These are phyloP conservation scores for Betula pendula DNA, from an alignment of 306 rosid genomes.

Conservation along the genomic window DNA sequence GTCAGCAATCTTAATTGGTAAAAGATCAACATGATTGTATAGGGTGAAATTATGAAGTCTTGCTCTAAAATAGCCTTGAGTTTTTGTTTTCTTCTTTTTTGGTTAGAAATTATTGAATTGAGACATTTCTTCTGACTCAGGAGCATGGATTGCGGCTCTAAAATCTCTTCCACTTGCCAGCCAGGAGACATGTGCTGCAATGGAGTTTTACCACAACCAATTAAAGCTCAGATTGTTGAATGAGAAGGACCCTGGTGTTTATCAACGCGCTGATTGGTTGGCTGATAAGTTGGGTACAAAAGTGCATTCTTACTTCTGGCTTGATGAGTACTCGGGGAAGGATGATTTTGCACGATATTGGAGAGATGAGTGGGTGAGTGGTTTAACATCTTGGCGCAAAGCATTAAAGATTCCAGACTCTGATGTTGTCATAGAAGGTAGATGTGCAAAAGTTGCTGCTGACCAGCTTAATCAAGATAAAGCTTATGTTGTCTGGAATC, in stretches of 20 bases:
- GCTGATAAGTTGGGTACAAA: slow-evolving; percentile 83
- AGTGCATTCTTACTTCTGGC: slow-evolving; percentile 90
- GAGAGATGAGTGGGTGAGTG: slow-evolving; percentile 87
- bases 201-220: slow-evolving; percentile 85
- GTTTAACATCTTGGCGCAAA: slow-evolving; percentile 88
- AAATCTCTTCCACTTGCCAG: slow-evolving; percentile 79
- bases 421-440: slow-evolving; percentile 58
- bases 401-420: slow-evolving; percentile 68
- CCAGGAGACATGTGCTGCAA: slow-evolving; percentile 77
- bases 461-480: slow-evolving; percentile 54
- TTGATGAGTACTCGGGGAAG: slow-evolving; percentile 82
- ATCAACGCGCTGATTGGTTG: slow-evolving; percentile 79
- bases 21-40: slow-evolving; percentile 2
- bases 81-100: not conserved
- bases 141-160: slow-evolving; percentile 64
- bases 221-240: slow-evolving; percentile 71
- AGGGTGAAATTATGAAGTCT: not conserved
- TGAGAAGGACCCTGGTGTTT: slow-evolving; percentile 59
- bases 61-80: not conserved
- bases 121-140: slow-evolving; percentile 43
- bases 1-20: not conserved
- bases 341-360: slow-evolving; percentile 81
- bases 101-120: not conserved
- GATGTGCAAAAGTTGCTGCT: slow-evolving; percentile 52
- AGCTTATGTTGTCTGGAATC: slow-evolving; percentile 62